Evolutionary conservation across 345 rosid genomes (phyloP).

Genomic region (Cardamine resedifolia): DNA sequence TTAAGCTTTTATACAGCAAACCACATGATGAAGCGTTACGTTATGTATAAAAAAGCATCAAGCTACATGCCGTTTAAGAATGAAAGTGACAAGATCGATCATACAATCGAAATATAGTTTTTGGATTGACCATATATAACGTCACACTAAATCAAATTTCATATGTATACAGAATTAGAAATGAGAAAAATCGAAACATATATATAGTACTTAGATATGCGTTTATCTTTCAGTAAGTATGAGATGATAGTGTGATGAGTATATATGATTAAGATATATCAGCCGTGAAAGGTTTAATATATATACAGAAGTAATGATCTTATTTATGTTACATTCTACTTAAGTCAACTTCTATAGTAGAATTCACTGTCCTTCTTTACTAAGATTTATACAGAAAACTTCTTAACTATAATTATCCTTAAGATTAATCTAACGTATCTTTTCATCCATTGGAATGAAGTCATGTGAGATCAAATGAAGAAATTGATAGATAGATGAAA

Average conservation of each 20-base stretch:
- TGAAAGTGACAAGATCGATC: slow-evolving; percentile 3
- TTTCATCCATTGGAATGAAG: background rate
- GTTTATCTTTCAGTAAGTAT: background rate
- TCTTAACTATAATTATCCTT: too few relatives aligned
- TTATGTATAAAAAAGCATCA: slow-evolving; percentile 19
- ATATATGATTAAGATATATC: background rate
- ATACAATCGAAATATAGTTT: background rate
- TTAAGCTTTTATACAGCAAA: slow-evolving; percentile 27
- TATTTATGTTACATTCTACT: background rate
- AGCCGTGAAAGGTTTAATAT: background rate
- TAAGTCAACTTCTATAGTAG: slow-evolving; percentile 3
- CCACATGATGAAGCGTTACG: slow-evolving; percentile 27
- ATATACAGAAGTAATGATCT: background rate
- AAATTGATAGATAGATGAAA: slow-evolving; percentile 12
- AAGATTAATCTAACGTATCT: background rate
- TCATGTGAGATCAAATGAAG: slow-evolving; percentile 1
- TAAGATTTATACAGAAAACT: background rate
- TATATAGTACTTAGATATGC: background rate
- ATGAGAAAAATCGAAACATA: background rate
- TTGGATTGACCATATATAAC: background rate
- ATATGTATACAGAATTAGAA: background rate
- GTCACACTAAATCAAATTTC: background rate
- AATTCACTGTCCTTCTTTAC: slow-evolving; percentile 22
- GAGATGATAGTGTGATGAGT: background rate
- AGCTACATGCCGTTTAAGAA: slow-evolving; percentile 17